Conservation (phyloP, 768 basidiomycete genomes). For the Tylopilus plumbeoviolaceoides region DNA sequence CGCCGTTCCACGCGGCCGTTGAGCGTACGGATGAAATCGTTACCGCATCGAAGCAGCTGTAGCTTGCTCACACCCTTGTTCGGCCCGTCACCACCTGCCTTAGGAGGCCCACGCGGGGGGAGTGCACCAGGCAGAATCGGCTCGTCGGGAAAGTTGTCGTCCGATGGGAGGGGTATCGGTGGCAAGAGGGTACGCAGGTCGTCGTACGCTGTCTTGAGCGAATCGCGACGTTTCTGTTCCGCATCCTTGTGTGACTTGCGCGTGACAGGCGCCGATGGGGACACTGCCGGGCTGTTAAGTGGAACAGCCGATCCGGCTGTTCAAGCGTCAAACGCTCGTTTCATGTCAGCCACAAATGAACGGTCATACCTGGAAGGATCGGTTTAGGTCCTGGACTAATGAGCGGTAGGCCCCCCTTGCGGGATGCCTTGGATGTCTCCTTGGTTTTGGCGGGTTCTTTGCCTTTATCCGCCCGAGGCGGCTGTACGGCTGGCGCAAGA, state of each 20-base stretch:
- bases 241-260: slow-evolving; percentile 93
- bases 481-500: slow-evolving; percentile 32
- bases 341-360: not conserved
- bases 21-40: slow-evolving; percentile 79
- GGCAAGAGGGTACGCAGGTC: slow-evolving; percentile 81
- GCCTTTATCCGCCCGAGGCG: slow-evolving; percentile 18
- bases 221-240: slow-evolving; percentile 96
- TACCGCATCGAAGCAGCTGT: slow-evolving; percentile 86
- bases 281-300: slow-evolving; percentile 22
- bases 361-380: slow-evolving; percentile 60
- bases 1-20: slow-evolving; percentile 74
- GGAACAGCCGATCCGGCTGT: slow-evolving; percentile 34
- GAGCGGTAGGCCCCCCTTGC: slow-evolving; percentile 30
- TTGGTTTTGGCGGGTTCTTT: slow-evolving; percentile 31
- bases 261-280: slow-evolving; percentile 43
- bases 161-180: slow-evolving; percentile 78
- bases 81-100: slow-evolving; percentile 83
- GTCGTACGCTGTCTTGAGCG: slow-evolving; percentile 90
- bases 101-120: slow-evolving; percentile 85
- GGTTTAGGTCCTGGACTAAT: slow-evolving; percentile 62
- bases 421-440: slow-evolving; percentile 23
- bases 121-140: slow-evolving; percentile 82
- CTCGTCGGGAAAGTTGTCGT: slow-evolving; percentile 66
- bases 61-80: slow-evolving; percentile 94
- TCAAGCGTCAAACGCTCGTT: slow-evolving; percentile 3